Conservation (phyloP, 176 grass and related monocot species). For the Thalia dealbata region DNA sequence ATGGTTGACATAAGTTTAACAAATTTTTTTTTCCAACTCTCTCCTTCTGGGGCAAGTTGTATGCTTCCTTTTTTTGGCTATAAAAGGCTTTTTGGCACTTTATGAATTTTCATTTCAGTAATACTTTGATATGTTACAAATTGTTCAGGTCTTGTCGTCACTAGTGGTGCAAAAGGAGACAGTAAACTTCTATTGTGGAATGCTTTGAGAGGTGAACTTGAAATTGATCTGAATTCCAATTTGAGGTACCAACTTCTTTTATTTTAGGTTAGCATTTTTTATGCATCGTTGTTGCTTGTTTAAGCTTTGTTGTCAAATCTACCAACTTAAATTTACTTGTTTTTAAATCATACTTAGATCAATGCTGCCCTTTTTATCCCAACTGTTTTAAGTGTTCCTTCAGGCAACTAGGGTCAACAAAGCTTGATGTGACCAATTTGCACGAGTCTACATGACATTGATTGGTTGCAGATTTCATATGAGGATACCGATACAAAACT, state of each 20-base stretch:
- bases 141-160: conserved; percentile 83
- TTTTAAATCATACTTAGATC: not conserved
- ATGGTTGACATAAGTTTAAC: not conserved
- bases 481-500: no score
- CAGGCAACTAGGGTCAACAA: not conserved
- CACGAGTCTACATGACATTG: no score
- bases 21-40: not conserved
- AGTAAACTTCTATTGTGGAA: conserved; percentile 95
- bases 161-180: conserved; percentile 85
- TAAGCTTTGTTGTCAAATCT: no score
- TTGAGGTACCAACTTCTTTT: conserved; percentile 50
- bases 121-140: conserved; percentile 8
- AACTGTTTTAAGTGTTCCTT: not conserved
- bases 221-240: conserved; percentile 76
- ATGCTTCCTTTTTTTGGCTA: conserved; percentile 2
- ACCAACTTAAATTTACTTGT: not conserved
- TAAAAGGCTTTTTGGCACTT: not conserved
- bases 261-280: conserved; percentile 2
- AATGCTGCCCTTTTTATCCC: not conserved
- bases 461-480: no score
- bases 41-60: not conserved
- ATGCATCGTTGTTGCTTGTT: not conserved
- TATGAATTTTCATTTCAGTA: not conserved
- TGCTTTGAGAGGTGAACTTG: conserved; percentile 95
- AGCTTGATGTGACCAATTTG: not conserved